Evolutionary conservation across 169 alveolate genomes (phyloP).

Genomic region (Plasmodium berghei): DNA sequence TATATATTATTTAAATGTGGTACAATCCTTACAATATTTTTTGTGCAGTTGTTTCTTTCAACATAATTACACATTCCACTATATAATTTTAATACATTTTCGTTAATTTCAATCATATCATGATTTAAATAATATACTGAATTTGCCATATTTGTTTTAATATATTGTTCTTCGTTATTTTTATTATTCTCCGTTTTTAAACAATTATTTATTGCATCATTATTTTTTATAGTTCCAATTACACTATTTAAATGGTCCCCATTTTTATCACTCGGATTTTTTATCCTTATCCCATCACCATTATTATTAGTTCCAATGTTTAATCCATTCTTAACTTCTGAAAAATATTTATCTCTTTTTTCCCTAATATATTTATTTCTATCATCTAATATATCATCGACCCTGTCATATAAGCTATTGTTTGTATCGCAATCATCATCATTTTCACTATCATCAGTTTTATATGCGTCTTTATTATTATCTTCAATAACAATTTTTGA

Average conservation of each 20-base stretch:
- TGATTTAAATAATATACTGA: constrained; percentile 46
- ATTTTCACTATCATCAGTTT: constrained; percentile 13
- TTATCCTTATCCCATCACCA: background rate
- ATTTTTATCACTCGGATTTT: background rate
- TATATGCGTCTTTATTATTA: background rate
- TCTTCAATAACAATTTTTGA: constrained; percentile 40
- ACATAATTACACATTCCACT: constrained; percentile 27
- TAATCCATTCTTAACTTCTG: background rate
- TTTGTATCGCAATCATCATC: background rate
- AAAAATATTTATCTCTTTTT: constrained; percentile 27
- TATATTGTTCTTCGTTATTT: background rate
- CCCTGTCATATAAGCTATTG: constrained; percentile 56
- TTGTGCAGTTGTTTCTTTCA: constrained; percentile 49
- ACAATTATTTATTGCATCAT: background rate
- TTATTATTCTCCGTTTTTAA: background rate
- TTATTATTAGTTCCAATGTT: background rate
- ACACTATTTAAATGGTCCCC: background rate
- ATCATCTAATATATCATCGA: constrained; percentile 51
- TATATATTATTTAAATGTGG: constrained; percentile 68
- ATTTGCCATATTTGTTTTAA: background rate
- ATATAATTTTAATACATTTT: constrained; percentile 31
- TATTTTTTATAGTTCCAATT: background rate
- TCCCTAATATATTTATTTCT: constrained; percentile 55
- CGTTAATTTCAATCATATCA: constrained; percentile 56
- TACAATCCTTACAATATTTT: constrained; percentile 55